Evolutionary conservation across 1,284 basidiomycete genomes (phyloP).

Genomic region (Microbotryum scabiosae): DNA sequence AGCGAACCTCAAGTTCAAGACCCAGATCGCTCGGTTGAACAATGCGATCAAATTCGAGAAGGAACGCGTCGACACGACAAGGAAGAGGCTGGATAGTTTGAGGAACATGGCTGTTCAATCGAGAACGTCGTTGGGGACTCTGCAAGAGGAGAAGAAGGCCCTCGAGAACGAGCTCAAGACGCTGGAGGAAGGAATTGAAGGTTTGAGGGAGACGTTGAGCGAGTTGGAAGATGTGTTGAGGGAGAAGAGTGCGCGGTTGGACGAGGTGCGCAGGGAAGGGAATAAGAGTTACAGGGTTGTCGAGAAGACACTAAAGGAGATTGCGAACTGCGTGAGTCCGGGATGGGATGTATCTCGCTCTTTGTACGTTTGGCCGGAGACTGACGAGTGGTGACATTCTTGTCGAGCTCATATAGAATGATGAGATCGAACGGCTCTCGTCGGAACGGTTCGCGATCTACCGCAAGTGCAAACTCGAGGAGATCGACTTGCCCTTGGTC

Average conservation of each 20-base stretch:
- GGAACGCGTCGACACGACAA: conserved; percentile 57
- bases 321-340: conserved; percentile 58
- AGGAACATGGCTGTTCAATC: conserved; percentile 35
- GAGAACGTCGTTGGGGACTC: conserved; percentile 1
- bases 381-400: background rate
- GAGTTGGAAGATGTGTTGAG: conserved; percentile 44
- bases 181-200: conserved; percentile 41
- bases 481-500: conserved; percentile 71
- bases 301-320: conserved; percentile 83
- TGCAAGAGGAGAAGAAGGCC: conserved; percentile 14
- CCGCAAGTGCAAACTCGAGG: conserved; percentile 85
- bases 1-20: conserved; percentile 71
- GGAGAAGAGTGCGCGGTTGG: conserved; percentile 60
- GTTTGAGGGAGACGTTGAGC: conserved; percentile 45
- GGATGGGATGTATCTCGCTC: conserved; percentile 1
- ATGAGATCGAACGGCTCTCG: conserved; percentile 82
- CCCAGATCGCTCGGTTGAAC: conserved; percentile 74
- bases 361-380: background rate
- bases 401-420: conserved; percentile 53
- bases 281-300: conserved; percentile 63
- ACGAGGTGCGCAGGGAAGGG: conserved; percentile 64
- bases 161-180: conserved; percentile 16
- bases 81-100: conserved; percentile 53
- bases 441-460: conserved; percentile 81
- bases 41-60: conserved; percentile 75